These are phyloP conservation scores for Paracoccidioides lutzii DNA, from an alignment of 2,329 filamentous ascomycete genomes.

Conservation along the genomic window DNA sequence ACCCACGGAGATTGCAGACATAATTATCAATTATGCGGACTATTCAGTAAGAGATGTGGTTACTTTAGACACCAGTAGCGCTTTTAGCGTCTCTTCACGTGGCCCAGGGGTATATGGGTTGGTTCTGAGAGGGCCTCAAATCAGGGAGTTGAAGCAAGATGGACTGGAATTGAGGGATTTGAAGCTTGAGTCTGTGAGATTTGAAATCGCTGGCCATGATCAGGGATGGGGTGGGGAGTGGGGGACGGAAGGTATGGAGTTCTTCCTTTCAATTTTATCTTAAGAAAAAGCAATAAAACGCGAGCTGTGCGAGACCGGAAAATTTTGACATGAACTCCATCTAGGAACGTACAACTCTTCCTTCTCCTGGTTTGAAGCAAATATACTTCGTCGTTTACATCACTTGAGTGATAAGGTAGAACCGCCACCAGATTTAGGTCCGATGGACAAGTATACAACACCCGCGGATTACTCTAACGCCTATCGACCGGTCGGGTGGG, in stretches of 20 bases:
- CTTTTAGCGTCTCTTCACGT: not conserved
- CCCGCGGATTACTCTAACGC: not conserved
- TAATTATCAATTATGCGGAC: slow-evolving; percentile 1
- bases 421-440: not conserved
- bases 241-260: not conserved
- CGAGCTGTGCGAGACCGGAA: not conserved
- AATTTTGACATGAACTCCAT: not conserved
- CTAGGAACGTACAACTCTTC: not conserved
- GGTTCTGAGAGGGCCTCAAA: not conserved
- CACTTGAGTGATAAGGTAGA: not conserved
- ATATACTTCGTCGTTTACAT: not conserved
- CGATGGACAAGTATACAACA: not conserved
- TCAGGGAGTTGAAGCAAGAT: not conserved
- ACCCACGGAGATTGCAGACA: slow-evolving; percentile 3
- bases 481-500: not conserved
- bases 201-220: slow-evolving; percentile 2
- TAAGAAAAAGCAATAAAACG: not conserved
- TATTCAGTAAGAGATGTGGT: not conserved
- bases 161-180: slow-evolving; percentile 1
- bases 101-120: not conserved
- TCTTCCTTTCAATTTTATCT: not conserved
- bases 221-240: slow-evolving; percentile 1
- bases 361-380: slow-evolving; percentile 2
- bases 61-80: not conserved
- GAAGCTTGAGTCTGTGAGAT: not conserved